Percentiles rank a stretch among this genome's conserved stretches.
These are phyloP conservation scores for Aspergillus sp. DNA, from an alignment of 2,329 filamentous ascomycete genomes.

Conservation along the genomic window DNA sequence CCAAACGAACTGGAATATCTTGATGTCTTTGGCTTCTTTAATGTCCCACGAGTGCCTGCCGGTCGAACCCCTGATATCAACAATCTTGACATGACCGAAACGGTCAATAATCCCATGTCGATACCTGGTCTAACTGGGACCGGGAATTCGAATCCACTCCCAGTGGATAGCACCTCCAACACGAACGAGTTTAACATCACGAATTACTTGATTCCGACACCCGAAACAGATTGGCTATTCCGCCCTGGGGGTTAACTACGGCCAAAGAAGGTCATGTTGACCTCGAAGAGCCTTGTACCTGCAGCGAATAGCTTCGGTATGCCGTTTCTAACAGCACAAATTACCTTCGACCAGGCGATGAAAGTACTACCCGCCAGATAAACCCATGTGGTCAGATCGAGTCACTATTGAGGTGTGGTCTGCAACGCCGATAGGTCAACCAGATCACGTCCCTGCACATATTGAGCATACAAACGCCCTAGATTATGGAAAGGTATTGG, in stretches of 20 bases:
- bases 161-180: slow-evolving; percentile 23
- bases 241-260: slow-evolving; percentile 21
- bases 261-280: background rate
- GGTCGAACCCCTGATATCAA: slow-evolving; percentile 29
- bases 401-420: too few species aligned
- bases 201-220: slow-evolving; percentile 47
- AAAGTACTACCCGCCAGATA: background rate
- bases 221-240: slow-evolving; percentile 49
- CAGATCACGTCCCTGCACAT: too few species aligned
- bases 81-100: slow-evolving; percentile 25
- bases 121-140: slow-evolving; percentile 34
- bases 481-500: too few species aligned
- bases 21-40: slow-evolving; percentile 94
- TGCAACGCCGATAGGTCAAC: too few species aligned
- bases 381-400: too few species aligned
- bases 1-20: slow-evolving; percentile 85
- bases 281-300: background rate
- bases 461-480: too few species aligned
- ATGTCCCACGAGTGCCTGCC: slow-evolving; percentile 71
- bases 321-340: too few species aligned
- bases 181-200: slow-evolving; percentile 46
- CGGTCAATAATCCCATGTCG: slow-evolving; percentile 36
- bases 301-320: too few species aligned
- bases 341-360: background rate
- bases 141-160: slow-evolving; percentile 11